These are phyloP conservation scores for Anthoceros angustus DNA, from an alignment of 225 moss, liverwort and hornwort genomes.

Conservation along the genomic window DNA sequence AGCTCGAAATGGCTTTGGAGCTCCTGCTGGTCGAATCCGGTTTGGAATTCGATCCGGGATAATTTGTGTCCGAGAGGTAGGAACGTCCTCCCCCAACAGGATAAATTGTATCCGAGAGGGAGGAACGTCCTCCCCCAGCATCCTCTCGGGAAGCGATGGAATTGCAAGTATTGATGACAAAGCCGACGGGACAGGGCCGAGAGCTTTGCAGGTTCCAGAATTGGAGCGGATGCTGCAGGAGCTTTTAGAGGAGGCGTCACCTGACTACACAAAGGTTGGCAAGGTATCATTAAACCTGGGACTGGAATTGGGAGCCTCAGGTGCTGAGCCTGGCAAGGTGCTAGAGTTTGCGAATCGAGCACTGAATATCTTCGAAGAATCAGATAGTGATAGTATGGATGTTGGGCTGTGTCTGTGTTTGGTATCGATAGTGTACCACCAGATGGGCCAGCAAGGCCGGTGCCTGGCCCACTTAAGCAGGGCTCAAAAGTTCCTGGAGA, in stretches of 20 bases:
- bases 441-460: background rate
- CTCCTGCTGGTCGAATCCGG: too few species aligned
- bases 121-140: too few species aligned
- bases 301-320: background rate
- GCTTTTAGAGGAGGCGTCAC: background rate
- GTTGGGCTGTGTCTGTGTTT: background rate
- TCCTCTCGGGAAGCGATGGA: too few species aligned
- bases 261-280: background rate
- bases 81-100: too few species aligned
- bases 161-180: too few species aligned
- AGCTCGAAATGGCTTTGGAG: too few species aligned
- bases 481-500: background rate
- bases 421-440: background rate
- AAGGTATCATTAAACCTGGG: background rate
- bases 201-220: background rate
- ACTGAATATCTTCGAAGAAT: background rate
- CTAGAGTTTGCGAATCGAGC: background rate
- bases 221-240: slow-evolving; percentile 1
- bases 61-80: too few species aligned
- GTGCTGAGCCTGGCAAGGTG: background rate
- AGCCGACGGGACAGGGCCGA: background rate
- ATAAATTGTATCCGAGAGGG: too few species aligned
- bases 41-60: too few species aligned
- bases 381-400: background rate
- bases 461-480: background rate